Percentiles rank a stretch among this genome's conserved stretches.
phyloP scores from a whole-genome alignment of 2,329 filamentous ascomycete genomes.

The Beauveria sp. region DNA sequence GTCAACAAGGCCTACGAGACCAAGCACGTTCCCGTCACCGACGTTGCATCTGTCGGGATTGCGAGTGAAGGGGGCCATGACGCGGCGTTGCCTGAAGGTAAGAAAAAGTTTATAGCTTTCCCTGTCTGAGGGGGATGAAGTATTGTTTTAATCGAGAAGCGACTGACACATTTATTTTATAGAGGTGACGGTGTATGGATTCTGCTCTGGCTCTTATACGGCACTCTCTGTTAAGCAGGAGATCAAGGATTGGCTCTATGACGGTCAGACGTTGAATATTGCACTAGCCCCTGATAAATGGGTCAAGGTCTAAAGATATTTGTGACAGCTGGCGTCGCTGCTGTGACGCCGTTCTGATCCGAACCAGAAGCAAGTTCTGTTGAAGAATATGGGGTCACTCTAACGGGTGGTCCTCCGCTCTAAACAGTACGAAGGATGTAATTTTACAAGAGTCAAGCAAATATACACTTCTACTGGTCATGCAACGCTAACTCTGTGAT shows the following conservation, averaged over 20 bases:
- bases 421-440: no score
- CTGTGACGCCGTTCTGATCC: no score
- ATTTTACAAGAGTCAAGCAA: no score
- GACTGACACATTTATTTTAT: background rate
- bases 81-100: background rate
- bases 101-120: background rate
- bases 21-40: conserved; percentile 83
- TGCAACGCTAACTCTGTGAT: no score
- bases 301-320: background rate
- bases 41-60: conserved; percentile 55
- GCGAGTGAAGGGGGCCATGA: background rate
- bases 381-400: no score
- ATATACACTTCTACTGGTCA: no score
- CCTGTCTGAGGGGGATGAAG: no score
- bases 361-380: no score
- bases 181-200: background rate
- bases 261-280: background rate
- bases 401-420: no score
- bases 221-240: background rate
- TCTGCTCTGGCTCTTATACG: background rate
- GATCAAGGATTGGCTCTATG: background rate
- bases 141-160: background rate
- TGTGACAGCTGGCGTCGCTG: no score
- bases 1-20: conserved; percentile 74
- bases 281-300: background rate